phyloP scores from a whole-genome alignment of 768 basidiomycete species.

The Naganishia vaughanmartiniae region DNA sequence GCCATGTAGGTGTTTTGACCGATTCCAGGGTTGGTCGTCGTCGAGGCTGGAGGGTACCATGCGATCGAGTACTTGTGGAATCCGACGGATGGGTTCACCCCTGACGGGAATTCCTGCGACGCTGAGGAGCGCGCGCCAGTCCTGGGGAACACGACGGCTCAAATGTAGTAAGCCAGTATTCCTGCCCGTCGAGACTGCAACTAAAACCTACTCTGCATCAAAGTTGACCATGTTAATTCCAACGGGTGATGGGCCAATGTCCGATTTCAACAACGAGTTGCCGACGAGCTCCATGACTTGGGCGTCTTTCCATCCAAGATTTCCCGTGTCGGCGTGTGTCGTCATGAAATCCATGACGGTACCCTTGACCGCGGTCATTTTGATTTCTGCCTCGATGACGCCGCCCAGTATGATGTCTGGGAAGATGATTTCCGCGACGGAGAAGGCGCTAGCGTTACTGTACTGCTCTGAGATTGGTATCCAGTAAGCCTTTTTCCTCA shows the following conservation, averaged over 20 bases:
- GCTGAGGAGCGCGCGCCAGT: constrained; percentile 4
- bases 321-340: constrained; percentile 23
- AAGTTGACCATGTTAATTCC: constrained; percentile 35
- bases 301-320: constrained; percentile 2
- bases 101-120: constrained; percentile 28
- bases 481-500: too few relatives aligned
- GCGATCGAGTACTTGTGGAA: constrained; percentile 35
- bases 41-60: constrained; percentile 30
- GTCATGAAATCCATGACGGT: constrained; percentile 36
- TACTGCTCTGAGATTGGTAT: too few relatives aligned
- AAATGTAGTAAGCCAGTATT: not conserved
- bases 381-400: constrained; percentile 30
- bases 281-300: constrained; percentile 12
- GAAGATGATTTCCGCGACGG: constrained; percentile 30
- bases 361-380: constrained; percentile 28
- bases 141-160: constrained; percentile 7
- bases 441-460: constrained; percentile 26
- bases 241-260: not conserved
- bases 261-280: constrained; percentile 17
- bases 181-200: too few relatives aligned
- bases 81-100: constrained; percentile 24
- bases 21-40: not conserved
- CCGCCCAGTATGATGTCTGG: constrained; percentile 14
- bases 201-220: constrained; percentile 25
- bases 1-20: constrained; percentile 22